These are phyloP conservation scores for Cordyceps javanica DNA, from an alignment of 2,329 filamentous ascomycete species.

Conservation along the genomic window DNA sequence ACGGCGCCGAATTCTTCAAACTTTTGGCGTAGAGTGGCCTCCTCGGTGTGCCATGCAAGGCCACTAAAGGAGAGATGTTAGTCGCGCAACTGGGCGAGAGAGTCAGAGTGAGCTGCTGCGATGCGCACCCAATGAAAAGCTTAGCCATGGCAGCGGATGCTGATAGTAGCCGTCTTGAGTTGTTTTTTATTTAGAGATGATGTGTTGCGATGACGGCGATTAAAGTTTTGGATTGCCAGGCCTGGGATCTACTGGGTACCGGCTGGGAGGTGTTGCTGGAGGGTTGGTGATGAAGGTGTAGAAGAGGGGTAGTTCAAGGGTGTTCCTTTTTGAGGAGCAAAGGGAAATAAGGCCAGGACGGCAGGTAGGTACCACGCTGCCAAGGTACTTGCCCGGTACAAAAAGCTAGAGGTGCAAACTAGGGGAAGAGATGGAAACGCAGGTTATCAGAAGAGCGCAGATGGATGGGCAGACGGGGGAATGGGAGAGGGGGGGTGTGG, in stretches of 20 bases:
- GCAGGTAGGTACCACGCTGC: not conserved
- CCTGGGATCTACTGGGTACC: not conserved
- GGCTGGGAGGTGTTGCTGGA: slow-evolving; percentile 5
- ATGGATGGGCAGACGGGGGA: slow-evolving; percentile 10
- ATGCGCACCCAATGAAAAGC: slow-evolving; percentile 82
- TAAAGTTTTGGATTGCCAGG: not conserved
- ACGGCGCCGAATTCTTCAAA: slow-evolving; percentile 88
- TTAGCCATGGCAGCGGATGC: slow-evolving; percentile 64
- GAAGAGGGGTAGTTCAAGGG: slow-evolving; percentile 7
- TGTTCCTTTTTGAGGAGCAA: slow-evolving; percentile 1
- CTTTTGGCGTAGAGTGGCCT: slow-evolving; percentile 76
- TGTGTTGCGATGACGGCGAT: not conserved
- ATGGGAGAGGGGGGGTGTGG: slow-evolving; percentile 8
- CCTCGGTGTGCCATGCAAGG: slow-evolving; percentile 97
- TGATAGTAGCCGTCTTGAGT: slow-evolving; percentile 9
- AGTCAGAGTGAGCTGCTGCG: not conserved
- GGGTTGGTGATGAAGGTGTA: slow-evolving; percentile 15
- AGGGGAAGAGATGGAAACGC: not conserved
- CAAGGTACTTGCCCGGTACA: slow-evolving; percentile 1
- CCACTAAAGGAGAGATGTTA: slow-evolving; percentile 50
- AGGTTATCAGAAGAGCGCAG: slow-evolving; percentile 5
- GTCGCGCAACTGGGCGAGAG: not conserved
- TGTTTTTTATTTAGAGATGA: not conserved
- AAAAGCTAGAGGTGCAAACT: not conserved
- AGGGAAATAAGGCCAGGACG: not conserved